Percentiles rank a stretch among this genome's conserved stretches.
phyloP scores from a whole-genome alignment of 768 basidiomycete genomes.

The Termitomyces heimii region DNA sequence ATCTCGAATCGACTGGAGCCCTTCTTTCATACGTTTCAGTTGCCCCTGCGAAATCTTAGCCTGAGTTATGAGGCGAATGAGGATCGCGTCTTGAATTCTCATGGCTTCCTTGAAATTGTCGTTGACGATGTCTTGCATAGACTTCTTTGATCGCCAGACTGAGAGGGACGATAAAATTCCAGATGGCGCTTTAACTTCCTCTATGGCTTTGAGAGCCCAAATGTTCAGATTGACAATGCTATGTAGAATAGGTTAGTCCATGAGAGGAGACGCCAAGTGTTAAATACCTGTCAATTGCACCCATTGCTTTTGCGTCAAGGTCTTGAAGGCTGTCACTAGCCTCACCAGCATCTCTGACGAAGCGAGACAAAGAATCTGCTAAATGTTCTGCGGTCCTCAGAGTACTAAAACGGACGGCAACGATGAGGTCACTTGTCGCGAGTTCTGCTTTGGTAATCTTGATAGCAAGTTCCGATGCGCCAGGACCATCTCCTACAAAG shows the following conservation, averaged over 20 bases:
- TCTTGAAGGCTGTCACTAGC: constrained; percentile 37
- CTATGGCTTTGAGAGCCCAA: constrained; percentile 39
- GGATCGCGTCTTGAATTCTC: constrained; percentile 31
- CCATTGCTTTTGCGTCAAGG: constrained; percentile 39
- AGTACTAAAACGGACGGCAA: constrained; percentile 40
- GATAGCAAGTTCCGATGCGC: constrained; percentile 38
- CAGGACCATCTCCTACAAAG: constrained; percentile 33
- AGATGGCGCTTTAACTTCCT: constrained; percentile 11
- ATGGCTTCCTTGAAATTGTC: constrained; percentile 31
- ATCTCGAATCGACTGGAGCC: constrained; percentile 33
- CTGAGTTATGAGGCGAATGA: constrained; percentile 37
- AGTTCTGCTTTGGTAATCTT: constrained; percentile 49
- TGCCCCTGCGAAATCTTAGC: constrained; percentile 31
- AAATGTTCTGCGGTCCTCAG: constrained; percentile 35
- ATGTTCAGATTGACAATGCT: constrained; percentile 47
- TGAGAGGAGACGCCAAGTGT: neutral
- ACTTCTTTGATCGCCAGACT: constrained; percentile 4
- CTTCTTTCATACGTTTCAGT: constrained; percentile 41
- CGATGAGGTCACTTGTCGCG: constrained; percentile 44
- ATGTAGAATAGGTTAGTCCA: neutral
- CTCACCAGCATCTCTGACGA: constrained; percentile 36
- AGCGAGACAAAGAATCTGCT: constrained; percentile 31
- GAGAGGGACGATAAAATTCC: constrained; percentile 2
- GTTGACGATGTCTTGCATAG: constrained; percentile 17
- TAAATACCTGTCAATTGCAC: constrained; percentile 45